Evolutionary conservation across 306 rosid species (phyloP).

Genomic region (Elaeagnus macrophylla): DNA sequence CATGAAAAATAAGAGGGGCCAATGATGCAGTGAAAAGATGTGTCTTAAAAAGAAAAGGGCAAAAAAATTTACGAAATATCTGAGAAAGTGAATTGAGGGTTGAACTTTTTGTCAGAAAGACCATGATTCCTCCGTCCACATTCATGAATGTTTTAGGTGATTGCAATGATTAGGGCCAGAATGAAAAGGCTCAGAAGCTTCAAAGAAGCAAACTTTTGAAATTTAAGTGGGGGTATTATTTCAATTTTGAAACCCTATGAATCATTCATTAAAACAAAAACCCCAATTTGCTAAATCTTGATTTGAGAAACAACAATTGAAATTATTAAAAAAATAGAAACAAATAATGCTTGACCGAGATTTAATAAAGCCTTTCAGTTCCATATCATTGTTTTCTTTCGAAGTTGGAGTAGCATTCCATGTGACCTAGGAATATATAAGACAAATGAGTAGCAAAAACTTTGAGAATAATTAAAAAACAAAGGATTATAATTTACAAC

Average conservation of each 20-base stretch:
- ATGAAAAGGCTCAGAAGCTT: constrained; percentile 32
- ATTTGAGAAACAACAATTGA: too few species aligned
- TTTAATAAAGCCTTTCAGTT: too few species aligned
- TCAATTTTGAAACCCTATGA: constrained; percentile 13
- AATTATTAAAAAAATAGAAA: background rate
- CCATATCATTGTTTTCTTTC: background rate
- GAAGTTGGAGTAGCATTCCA: background rate
- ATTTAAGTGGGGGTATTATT: constrained; percentile 9
- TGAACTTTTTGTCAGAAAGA: constrained; percentile 4
- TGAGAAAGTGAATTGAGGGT: background rate
- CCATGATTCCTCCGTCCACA: constrained; percentile 14
- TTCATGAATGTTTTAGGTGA: constrained; percentile 16
- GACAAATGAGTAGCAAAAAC: background rate
- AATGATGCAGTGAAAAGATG: too few species aligned
- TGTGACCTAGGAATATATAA: background rate
- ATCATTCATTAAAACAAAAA: background rate
- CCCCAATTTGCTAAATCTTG: too few species aligned
- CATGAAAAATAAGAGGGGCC: too few species aligned
- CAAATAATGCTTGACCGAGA: background rate
- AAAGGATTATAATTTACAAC: background rate
- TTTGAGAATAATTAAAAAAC: background rate
- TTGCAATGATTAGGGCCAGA: constrained; percentile 16
- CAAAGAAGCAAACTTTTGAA: constrained; percentile 20
- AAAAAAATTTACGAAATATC: background rate
- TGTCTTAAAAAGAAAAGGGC: too few species aligned